Percentiles rank a stretch among this genome's conserved stretches.
phyloP scores from a whole-genome alignment of 2,329 filamentous ascomycete species.

The Phialocephala sp. region DNA sequence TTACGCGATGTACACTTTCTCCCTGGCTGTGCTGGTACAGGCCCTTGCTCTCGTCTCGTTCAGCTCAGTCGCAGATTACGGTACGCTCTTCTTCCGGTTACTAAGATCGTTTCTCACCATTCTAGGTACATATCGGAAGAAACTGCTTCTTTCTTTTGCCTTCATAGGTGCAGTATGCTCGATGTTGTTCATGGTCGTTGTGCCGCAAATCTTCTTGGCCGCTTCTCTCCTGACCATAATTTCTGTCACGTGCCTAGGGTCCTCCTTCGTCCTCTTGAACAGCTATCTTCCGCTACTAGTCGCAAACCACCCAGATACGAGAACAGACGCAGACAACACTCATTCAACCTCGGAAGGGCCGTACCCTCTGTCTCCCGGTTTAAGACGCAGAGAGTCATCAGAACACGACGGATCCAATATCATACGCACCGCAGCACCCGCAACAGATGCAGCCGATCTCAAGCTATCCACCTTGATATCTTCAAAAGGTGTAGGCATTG shows the following conservation, averaged over 20 bases:
- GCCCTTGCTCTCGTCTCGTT: constrained; percentile 92
- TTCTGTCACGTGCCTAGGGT: constrained; percentile 91
- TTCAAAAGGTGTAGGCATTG: constrained; percentile 89
- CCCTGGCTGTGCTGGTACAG: constrained; percentile 85
- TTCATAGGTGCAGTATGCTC: constrained; percentile 81
- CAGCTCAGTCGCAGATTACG: constrained; percentile 93
- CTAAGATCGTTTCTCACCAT: constrained; percentile 1
- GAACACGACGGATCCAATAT: constrained; percentile 3
- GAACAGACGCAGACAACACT: constrained; percentile 6
- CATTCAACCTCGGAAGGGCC: constrained; percentile 26
- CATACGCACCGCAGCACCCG: background rate
- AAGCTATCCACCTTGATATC: constrained; percentile 87
- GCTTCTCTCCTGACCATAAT: constrained; percentile 84
- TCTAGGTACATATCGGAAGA: constrained; percentile 77
- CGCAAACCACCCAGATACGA: constrained; percentile 70
- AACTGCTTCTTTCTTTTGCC: constrained; percentile 80
- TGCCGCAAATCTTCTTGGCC: constrained; percentile 75
- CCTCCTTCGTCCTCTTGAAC: constrained; percentile 92
- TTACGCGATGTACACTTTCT: constrained; percentile 98
- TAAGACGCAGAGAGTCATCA: constrained; percentile 12
- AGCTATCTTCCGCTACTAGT: constrained; percentile 92
- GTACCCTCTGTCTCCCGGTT: constrained; percentile 24
- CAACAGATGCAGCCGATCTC: constrained; percentile 68
- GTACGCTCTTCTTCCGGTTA: constrained; percentile 44
- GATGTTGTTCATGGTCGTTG: constrained; percentile 84